Evolutionary conservation across 2,329 filamentous ascomycete genomes (phyloP), one percentile per base, ranked within the genome.

Genomic region (Lachnum nothofagi): DNA sequence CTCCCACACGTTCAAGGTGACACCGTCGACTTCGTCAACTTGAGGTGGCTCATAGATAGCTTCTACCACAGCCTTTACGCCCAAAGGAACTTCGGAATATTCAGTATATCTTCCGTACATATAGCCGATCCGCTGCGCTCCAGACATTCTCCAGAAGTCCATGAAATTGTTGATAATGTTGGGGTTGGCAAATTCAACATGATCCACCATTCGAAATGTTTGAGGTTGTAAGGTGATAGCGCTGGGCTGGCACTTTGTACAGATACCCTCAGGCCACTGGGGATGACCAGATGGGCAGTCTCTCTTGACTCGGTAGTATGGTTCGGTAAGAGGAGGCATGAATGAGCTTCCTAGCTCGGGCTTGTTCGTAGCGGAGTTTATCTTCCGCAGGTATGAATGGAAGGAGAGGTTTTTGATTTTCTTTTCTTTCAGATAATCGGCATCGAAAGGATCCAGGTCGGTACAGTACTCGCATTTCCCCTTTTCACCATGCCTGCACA

Each of bases 391-490:
- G 67, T 97, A 85, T 4, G 91, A 87, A 69, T 98, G 93, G 71
- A 97, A 96, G 0, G 93, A 97, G 23, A 93, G 77, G 68, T 98
- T 95, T 69, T 98, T 98, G 77, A 98, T 96, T 77, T 96, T 96
- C 76, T 91, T 94, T 61, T 98, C 91, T 24, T 82, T 80, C 16
- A 98, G 78, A 62, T 96, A 96, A 48, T 83, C 83, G n/a, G 85
- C 69, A 63, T 94, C 85, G 69, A 95, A 98, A 1, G 93, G 93
- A 64, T 98, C 93, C 43, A 97, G 72, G 0, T 94, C 94, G 81
- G 95, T 95, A 72, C 93, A 98, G 70, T 96, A 94, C 70, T 98
- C 93, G 69, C 93, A 98, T 93, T 98, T 98, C 67, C 93, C 93
- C 70, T 95, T 97, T 44, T 86, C 84, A 1, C 91, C 91, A 67